Evolutionary conservation across 2,329 filamentous ascomycete species (phyloP).

Genomic region (Trichoderma aggressivum): DNA sequence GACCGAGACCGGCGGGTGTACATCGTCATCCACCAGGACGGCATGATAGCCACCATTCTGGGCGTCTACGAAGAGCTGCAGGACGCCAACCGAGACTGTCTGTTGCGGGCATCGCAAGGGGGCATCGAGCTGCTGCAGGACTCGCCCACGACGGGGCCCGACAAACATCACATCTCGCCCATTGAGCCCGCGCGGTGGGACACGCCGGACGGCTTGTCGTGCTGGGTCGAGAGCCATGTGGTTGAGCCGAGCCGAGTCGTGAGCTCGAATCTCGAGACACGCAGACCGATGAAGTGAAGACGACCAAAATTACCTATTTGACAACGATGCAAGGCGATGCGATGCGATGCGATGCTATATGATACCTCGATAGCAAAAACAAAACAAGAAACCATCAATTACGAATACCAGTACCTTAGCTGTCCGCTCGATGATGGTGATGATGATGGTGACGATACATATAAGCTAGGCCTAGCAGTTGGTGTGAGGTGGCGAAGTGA

Average conservation of each 20-base stretch:
- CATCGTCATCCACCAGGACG: slow-evolving; percentile 34
- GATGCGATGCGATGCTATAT: not conserved
- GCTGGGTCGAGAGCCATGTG: slow-evolving; percentile 38
- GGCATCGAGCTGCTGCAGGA: slow-evolving; percentile 25
- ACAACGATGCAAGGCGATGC: not conserved
- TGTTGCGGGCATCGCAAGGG: slow-evolving; percentile 29
- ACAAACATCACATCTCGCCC: slow-evolving; percentile 21
- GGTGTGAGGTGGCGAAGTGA: not conserved
- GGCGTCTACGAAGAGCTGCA: slow-evolving; percentile 34
- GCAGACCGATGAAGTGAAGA: not conserved
- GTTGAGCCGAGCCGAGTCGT: slow-evolving; percentile 26
- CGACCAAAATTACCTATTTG: not conserved
- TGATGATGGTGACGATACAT: not conserved
- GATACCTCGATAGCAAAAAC: not conserved
- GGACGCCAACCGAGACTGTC: slow-evolving; percentile 36
- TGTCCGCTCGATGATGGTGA: not conserved
- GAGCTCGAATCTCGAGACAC: not conserved
- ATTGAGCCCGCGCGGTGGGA: slow-evolving; percentile 35
- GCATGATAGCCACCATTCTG: slow-evolving; percentile 27
- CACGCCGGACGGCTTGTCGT: slow-evolving; percentile 33
- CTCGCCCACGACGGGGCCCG: slow-evolving; percentile 19
- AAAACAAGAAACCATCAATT: not conserved
- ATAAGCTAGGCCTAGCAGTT: not conserved
- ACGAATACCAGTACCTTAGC: not conserved
- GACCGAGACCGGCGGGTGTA: slow-evolving; percentile 27